These are phyloP conservation scores for Erysimum cheiranthoides DNA, from an alignment of 345 rosid genomes.

Conservation along the genomic window DNA sequence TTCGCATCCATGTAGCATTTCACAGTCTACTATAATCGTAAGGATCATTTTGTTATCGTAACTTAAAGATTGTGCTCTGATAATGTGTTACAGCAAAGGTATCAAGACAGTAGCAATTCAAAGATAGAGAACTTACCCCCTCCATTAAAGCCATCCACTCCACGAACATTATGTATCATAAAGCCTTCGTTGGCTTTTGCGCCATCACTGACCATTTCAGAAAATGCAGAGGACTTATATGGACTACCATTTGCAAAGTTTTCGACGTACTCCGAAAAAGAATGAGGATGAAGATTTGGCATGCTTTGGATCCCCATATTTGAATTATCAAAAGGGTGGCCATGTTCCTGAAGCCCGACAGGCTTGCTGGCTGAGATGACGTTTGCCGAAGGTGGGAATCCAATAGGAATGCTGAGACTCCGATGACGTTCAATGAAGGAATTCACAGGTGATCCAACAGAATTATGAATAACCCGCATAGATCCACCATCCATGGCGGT, in stretches of 20 bases:
- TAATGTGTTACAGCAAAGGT: slow-evolving; percentile 2
- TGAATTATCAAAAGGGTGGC: slow-evolving; percentile 56
- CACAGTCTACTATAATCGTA: slow-evolving; percentile 21
- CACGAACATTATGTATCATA: slow-evolving; percentile 55
- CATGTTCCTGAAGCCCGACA: slow-evolving; percentile 60
- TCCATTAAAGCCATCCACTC: slow-evolving; percentile 60
- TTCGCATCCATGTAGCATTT: slow-evolving; percentile 26
- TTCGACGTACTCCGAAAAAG: slow-evolving; percentile 77
- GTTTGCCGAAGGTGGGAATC: slow-evolving; percentile 66
- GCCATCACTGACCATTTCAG: slow-evolving; percentile 56
- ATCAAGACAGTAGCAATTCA: slow-evolving; percentile 30
- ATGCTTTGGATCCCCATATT: slow-evolving; percentile 58
- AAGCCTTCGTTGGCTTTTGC: slow-evolving; percentile 59
- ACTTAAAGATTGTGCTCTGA: slow-evolving; percentile 5
- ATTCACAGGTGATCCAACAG: slow-evolving; percentile 55
- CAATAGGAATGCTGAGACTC: slow-evolving; percentile 71
- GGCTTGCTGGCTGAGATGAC: slow-evolving; percentile 62
- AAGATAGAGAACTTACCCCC: slow-evolving; percentile 57
- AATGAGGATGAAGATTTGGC: slow-evolving; percentile 71
- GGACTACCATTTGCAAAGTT: slow-evolving; percentile 60
- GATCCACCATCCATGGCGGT: slow-evolving; percentile 62
- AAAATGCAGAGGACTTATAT: slow-evolving; percentile 54
- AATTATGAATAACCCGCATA: slow-evolving; percentile 54
- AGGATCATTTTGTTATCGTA: slow-evolving; percentile 15
- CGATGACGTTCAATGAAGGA: slow-evolving; percentile 65